Percentiles rank a stretch among this genome's conserved stretches.
phyloP scores from a whole-genome alignment of 345 rosid species.

The Geranium rotundifolium region DNA sequence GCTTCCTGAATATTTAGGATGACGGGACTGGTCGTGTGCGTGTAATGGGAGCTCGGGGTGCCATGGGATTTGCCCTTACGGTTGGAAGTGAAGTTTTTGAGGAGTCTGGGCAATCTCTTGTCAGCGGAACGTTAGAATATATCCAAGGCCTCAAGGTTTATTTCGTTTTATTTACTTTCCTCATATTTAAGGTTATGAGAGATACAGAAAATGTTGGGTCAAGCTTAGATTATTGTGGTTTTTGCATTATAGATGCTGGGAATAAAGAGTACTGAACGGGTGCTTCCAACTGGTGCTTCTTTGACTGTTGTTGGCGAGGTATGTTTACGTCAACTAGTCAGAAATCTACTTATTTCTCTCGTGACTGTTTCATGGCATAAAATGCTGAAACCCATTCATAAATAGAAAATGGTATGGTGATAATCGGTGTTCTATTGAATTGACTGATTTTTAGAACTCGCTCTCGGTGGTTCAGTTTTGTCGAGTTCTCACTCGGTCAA shows the following conservation, averaged over 20 bases:
- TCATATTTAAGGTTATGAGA: background rate
- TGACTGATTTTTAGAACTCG: no score
- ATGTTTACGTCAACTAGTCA: conserved; percentile 10
- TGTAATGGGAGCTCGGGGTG: conserved; percentile 68
- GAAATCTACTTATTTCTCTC: background rate
- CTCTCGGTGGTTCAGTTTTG: no score
- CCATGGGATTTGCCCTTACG: conserved; percentile 52
- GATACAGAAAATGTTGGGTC: background rate
- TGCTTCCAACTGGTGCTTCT: conserved; percentile 85
- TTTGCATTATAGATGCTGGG: conserved; percentile 76
- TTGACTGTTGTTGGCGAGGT: conserved; percentile 96
- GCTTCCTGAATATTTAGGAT: conserved; percentile 28
- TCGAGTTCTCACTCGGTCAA: no score
- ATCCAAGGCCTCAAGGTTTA: conserved; percentile 93
- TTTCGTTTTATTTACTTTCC: background rate
- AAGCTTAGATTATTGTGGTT: background rate
- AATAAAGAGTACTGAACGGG: conserved; percentile 80
- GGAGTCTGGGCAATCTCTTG: conserved; percentile 89
- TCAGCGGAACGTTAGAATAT: conserved; percentile 83
- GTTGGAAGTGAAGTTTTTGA: conserved; percentile 76
- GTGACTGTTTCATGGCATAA: background rate
- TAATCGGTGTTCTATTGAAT: no score
- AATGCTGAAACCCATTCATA: no score
- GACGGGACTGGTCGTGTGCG: conserved; percentile 68
- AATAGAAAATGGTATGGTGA: no score